Evolutionary conservation across 1,139 yeast species (phyloP), one percentile per base, ranked within the genome.

Genomic region (Pneumocystis murina): DNA sequence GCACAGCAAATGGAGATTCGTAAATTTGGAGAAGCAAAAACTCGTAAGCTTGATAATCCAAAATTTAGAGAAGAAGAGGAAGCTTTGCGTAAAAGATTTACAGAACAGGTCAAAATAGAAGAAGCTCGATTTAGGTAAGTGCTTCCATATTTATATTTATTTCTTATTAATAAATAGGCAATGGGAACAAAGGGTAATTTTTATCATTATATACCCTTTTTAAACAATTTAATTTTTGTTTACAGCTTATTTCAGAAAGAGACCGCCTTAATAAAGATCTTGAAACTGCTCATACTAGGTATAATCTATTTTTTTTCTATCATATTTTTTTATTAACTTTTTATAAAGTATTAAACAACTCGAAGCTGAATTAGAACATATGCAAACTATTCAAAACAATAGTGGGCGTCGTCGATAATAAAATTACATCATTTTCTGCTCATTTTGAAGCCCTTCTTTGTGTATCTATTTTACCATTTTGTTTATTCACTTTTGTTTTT

Each of bases 91-190:
- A 86, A 87, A 76, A 87, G 87, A 75, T 92, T 92, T 76, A 92
- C 97, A n/a, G 97, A 91, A 74, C 97, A 92, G 77, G 96, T 94
- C 68, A 90, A 91, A 78, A 88, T 89, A 62, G 98, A 92, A 77
- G 98, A 94, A 73, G 95, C 88, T 72, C 82, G 98, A 73, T 94
- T 92, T 78, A 86, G 95, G 79, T 96, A 38, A 20, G 16, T 24
- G 7, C 16, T 12, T 24, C 3, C 2, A 7, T 40, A n/a, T 40
- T 10, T 48, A n/a, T 48, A 48, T 48, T 48, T 24, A 24, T 24
- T 24, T 24, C 2, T 24, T 48, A 20, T 1, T 14, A 48, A 48
- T 48, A 1, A 12, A 24, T 24, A 48, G 55, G 14, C 55, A 48
- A 24, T 48, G 55, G 55, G 55, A 48, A 48, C 55, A 48, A 48